Conservation (phyloP, 306 rosid species). For the Ochetophila trinervis region DNA sequence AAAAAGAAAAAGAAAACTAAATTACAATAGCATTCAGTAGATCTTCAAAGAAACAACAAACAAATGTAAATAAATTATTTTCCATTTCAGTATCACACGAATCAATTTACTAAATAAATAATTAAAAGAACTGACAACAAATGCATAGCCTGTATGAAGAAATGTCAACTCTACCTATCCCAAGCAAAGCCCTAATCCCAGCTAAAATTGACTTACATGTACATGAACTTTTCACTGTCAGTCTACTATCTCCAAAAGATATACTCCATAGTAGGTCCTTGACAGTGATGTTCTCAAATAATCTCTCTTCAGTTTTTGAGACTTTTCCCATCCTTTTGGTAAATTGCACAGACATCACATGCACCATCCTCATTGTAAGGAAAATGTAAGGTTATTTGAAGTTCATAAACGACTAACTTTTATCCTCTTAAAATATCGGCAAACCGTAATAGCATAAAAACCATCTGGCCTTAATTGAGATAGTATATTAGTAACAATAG, state of each 20-base stretch:
- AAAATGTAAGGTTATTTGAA: background rate
- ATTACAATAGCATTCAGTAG: no score
- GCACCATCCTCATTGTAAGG: background rate
- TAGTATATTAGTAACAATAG: no score
- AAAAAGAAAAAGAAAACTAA: no score
- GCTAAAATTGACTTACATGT: background rate
- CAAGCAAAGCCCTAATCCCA: background rate
- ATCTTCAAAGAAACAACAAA: no score
- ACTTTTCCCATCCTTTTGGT: background rate
- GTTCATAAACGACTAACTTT: background rate
- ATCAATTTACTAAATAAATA: no score
- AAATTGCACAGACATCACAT: background rate
- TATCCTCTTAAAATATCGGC: background rate
- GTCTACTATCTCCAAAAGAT: no score
- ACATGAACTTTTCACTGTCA: background rate
- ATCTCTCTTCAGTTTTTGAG: background rate
- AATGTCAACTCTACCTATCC: constrained; percentile 2
- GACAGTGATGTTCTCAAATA: background rate
- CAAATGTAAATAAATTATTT: no score
- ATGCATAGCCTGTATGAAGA: no score
- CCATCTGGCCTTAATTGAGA: no score
- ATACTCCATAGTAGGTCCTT: background rate
- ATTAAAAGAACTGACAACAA: no score
- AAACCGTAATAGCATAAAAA: no score
- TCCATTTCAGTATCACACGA: no score